phyloP scores from a whole-genome alignment of 1,284 basidiomycete species.

The Boletellus deceptivus region DNA sequence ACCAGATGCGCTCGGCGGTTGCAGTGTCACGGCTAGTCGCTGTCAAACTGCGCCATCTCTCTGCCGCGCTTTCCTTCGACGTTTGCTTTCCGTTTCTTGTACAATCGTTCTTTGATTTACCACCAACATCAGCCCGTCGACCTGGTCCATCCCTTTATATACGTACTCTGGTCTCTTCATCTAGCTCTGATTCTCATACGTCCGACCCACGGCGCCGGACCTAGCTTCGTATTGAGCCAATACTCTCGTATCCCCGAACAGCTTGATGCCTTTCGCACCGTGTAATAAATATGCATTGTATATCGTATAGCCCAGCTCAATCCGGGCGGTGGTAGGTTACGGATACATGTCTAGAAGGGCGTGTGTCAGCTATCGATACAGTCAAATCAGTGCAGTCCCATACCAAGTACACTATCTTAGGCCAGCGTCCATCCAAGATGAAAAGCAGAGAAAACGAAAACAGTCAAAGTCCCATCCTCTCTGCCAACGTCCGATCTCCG shows the following conservation, averaged over 20 bases:
- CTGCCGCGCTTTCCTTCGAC: background rate
- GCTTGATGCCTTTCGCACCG: too few species aligned
- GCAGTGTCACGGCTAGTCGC: too few species aligned
- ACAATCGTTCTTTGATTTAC: background rate
- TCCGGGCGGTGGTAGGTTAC: slow-evolving; percentile 20
- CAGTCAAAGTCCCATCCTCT: slow-evolving; percentile 67
- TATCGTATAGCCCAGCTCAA: slow-evolving; percentile 18
- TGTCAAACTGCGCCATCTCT: too few species aligned
- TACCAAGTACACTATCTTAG: slow-evolving; percentile 45
- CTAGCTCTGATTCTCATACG: too few species aligned
- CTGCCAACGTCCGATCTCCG: slow-evolving; percentile 75
- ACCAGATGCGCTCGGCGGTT: too few species aligned
- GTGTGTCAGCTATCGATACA: slow-evolving; percentile 34
- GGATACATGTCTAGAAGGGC: slow-evolving; percentile 30
- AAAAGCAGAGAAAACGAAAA: slow-evolving; percentile 16
- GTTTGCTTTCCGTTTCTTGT: background rate
- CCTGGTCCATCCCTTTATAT: too few species aligned
- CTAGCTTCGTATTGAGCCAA: background rate
- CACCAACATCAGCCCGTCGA: too few species aligned
- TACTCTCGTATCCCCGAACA: too few species aligned
- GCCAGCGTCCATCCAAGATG: slow-evolving; percentile 15
- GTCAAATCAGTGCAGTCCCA: slow-evolving; percentile 24
- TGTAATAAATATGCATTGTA: slow-evolving; percentile 26
- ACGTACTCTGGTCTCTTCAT: too few species aligned
- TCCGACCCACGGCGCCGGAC: too few species aligned